phyloP scores from a whole-genome alignment of 495 filamentous ascomycete species.

The Melanomma pulvis-pyrius region DNA sequence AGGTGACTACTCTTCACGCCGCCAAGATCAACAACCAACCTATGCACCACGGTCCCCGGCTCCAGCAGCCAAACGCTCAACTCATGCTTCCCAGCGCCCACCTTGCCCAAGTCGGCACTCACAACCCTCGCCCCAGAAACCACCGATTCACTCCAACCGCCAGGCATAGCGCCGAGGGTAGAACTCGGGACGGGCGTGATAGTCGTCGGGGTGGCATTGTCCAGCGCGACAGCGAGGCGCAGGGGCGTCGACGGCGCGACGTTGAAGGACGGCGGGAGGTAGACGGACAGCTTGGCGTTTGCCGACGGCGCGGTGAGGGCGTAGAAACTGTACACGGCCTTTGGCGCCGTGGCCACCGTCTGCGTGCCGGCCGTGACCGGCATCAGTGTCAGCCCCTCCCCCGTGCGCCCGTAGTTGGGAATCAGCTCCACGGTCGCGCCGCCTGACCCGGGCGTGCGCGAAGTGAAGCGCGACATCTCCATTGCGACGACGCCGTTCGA shows the following conservation, averaged over 20 bases:
- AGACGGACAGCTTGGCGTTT: slow-evolving; percentile 25
- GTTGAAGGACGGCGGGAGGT: slow-evolving; percentile 28
- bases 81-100: slow-evolving; percentile 22
- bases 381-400: slow-evolving; percentile 23
- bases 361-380: slow-evolving; percentile 18
- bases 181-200: slow-evolving; percentile 17
- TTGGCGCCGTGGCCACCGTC: slow-evolving; percentile 11
- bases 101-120: slow-evolving; percentile 8
- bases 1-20: slow-evolving; percentile 33
- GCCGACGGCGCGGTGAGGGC: background rate
- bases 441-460: background rate
- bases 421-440: slow-evolving; percentile 15
- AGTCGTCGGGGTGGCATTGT: slow-evolving; percentile 22
- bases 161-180: slow-evolving; percentile 25
- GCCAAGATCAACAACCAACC: slow-evolving; percentile 31
- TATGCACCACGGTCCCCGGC: slow-evolving; percentile 27
- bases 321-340: slow-evolving; percentile 27
- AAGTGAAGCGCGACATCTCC: slow-evolving; percentile 23
- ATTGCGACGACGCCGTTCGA: slow-evolving; percentile 33
- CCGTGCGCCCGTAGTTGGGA: slow-evolving; percentile 33
- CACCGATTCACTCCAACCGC: slow-evolving; percentile 24
- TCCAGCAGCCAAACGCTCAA: slow-evolving; percentile 30
- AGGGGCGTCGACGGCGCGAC: slow-evolving; percentile 18
- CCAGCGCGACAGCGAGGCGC: slow-evolving; percentile 23
- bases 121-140: slow-evolving; percentile 25